phyloP scores from a whole-genome alignment of 495 filamentous ascomycete species.

The Sphaerosporella brunnea region DNA sequence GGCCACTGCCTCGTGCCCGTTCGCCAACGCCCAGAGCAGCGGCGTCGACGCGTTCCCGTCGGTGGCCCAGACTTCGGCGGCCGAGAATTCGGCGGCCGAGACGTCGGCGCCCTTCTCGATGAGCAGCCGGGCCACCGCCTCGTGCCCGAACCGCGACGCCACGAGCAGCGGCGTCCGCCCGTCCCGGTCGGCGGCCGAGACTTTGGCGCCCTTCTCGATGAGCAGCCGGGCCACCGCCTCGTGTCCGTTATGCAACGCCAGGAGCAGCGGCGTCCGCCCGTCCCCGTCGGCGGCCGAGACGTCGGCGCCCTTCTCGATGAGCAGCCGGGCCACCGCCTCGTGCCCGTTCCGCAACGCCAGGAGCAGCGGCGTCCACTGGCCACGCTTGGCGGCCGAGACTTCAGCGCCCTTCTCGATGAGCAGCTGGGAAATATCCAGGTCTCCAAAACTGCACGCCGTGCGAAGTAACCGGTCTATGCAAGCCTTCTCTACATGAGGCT shows the following conservation, averaged over 20 bases:
- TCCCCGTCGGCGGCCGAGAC: not conserved
- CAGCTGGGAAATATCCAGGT: not conserved
- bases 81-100: not conserved
- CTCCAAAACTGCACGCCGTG: not conserved
- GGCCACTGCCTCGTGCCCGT: not conserved
- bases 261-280: not conserved
- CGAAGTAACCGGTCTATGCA: not conserved
- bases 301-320: not conserved
- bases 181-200: not conserved
- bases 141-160: not conserved
- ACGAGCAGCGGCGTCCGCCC: not conserved
- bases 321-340: not conserved
- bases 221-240: not conserved
- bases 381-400: not conserved
- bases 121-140: slow-evolving; percentile 1
- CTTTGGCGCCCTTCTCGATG: not conserved
- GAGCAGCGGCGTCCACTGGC: not conserved
- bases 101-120: slow-evolving; percentile 1
- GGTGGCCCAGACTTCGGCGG: not conserved
- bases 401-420: not conserved
- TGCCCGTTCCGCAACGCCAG: not conserved
- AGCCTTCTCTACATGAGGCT: not conserved
- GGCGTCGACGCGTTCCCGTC: not conserved
- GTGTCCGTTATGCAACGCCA: not conserved
- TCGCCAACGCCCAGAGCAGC: not conserved